Evolutionary conservation across 202 grass and related monocot genomes (phyloP).

Genomic region (Musa balbisiana): DNA sequence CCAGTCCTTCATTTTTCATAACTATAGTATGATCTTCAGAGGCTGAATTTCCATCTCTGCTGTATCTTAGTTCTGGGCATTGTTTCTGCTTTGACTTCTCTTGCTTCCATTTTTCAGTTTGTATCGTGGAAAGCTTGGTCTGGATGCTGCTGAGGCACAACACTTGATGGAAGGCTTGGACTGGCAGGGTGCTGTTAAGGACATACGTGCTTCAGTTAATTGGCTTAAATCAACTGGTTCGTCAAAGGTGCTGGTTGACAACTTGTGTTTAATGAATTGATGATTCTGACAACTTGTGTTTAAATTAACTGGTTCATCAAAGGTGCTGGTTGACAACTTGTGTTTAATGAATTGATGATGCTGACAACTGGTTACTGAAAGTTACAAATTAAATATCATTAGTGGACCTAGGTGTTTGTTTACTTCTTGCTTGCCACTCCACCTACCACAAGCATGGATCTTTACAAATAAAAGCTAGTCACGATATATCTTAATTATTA

Average conservation of each 20-base stretch:
- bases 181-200: slow-evolving; percentile 77
- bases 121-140: slow-evolving; percentile 83
- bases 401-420: too few relatives aligned
- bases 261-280: too few relatives aligned
- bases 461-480: too few relatives aligned
- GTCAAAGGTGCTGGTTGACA: slow-evolving; percentile 41
- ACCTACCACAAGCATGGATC: too few relatives aligned
- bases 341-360: too few relatives aligned
- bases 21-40: not conserved
- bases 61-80: not conserved
- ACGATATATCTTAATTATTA: too few relatives aligned
- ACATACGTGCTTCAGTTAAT: slow-evolving; percentile 85
- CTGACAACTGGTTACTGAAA: not conserved
- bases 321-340: slow-evolving; percentile 27
- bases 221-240: slow-evolving; percentile 93
- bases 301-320: too few relatives aligned
- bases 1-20: not conserved
- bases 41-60: not conserved
- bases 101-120: slow-evolving; percentile 36
- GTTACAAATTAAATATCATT: too few relatives aligned
- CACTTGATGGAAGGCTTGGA: slow-evolving; percentile 85
- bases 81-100: not conserved
- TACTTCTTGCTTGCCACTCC: too few relatives aligned
- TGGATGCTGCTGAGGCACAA: slow-evolving; percentile 80
- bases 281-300: not conserved